Evolutionary conservation across 2,329 filamentous ascomycete genomes (phyloP), one percentile per base, ranked within the genome.

Genomic region (Pseudogymnoascus sp.): DNA sequence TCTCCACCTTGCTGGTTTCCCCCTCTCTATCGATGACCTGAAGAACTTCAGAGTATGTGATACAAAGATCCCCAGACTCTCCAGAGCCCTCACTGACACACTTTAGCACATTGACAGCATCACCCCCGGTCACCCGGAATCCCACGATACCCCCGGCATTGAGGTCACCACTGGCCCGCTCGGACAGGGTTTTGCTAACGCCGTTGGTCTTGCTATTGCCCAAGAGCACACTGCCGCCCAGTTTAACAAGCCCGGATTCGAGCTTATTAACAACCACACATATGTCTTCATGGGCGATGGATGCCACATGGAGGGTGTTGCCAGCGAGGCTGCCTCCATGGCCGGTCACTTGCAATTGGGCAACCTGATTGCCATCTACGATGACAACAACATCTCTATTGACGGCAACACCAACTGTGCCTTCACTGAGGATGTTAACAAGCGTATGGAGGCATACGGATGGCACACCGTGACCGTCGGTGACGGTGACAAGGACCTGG

Each of bases 121-220:
- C 76, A 96, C 91, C 64, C 93, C 94, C 64, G 94, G 94, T 72
- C 94, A 99, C 78, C 94, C 94, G 70, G 94, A 99, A 82, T 82
- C 91, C 66, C 91, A 97, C 77, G 94, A 97, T 77, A 97, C 93
- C 71, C 91, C 92, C 68, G 94, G 94, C 78, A 80, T 99, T 72
- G 94, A 99, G 81, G 94, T 99, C 71, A 99, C 94, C 75, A 99
- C 94, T 70, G 94, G 94, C 67, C 94, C 94, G 74, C 89, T 99
- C 62, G 94, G 94, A 68, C 94, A 99, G 80, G 94, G 94, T 83
- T 90, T 99, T 77, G 85, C 87, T 78, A 99, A 97, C 75, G 92
- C 94, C 70, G 94, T 99, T 71, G 94, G 94, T 87, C 86, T 99
- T 71, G 94, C 94, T 75, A 94, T 99, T 74, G 94, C 91, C 64